Conservation (phyloP, 1,284 basidiomycete genomes). For the Taiwanofungus camphoratus region DNA sequence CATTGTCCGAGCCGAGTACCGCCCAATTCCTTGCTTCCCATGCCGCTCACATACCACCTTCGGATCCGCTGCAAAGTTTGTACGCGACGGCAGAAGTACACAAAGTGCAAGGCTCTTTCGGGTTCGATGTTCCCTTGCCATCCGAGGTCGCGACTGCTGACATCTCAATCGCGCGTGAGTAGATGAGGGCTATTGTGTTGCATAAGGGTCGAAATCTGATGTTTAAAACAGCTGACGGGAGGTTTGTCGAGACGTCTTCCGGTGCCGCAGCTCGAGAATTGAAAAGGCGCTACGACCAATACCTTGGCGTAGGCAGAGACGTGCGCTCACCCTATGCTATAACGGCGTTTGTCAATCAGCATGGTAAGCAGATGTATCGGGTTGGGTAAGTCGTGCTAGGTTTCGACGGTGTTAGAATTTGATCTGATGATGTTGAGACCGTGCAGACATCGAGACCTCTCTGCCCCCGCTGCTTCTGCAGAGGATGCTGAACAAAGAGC, state of each 20-base stretch:
- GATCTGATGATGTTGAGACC: conserved; percentile 1
- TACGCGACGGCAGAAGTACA: background rate
- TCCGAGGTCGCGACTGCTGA: conserved; percentile 53
- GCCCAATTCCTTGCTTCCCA: background rate
- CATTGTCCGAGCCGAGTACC: background rate
- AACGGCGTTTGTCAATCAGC: conserved; percentile 71
- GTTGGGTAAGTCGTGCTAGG: conserved; percentile 51
- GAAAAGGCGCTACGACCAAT: conserved; percentile 66
- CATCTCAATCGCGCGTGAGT: conserved; percentile 57
- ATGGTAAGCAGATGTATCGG: conserved; percentile 69
- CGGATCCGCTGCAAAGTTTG: background rate
- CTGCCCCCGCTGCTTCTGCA: conserved; percentile 38
- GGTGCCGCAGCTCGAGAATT: conserved; percentile 66
- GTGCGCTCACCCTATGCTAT: conserved; percentile 73
- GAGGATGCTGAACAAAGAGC: conserved; percentile 24
- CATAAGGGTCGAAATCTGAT: background rate
- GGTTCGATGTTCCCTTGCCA: conserved; percentile 22
- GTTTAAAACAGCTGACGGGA: conserved; percentile 44
- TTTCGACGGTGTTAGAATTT: conserved; percentile 7
- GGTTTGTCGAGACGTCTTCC: conserved; percentile 73
- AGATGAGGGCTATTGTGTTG: background rate
- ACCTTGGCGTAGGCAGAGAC: conserved; percentile 56
- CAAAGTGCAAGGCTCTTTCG: background rate
- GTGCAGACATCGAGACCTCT: conserved; percentile 46
- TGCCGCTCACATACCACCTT: background rate